These are phyloP conservation scores for Angophora floribunda DNA, from an alignment of 345 rosid genomes.

Conservation along the genomic window DNA sequence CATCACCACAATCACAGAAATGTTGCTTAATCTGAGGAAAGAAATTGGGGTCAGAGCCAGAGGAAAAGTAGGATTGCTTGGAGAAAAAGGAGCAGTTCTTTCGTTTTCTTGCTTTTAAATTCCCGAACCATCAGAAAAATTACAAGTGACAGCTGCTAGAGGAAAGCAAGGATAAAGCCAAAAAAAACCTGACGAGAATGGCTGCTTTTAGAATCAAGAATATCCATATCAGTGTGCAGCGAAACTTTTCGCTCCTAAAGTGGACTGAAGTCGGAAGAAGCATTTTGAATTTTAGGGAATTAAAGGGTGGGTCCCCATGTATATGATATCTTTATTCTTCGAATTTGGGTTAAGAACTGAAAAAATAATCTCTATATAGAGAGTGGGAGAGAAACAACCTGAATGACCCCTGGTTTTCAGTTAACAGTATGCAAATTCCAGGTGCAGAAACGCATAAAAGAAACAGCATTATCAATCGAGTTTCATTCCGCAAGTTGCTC, in stretches of 20 bases:
- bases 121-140: background rate
- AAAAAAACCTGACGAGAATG: background rate
- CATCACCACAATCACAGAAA: background rate
- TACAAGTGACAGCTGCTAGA: background rate
- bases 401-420: background rate
- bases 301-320: background rate
- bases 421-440: background rate
- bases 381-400: background rate
- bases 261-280: background rate
- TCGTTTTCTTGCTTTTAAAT: background rate
- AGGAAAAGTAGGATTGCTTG: background rate
- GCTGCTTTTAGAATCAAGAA: background rate
- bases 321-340: background rate
- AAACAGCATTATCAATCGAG: background rate
- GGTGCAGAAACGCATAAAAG: background rate
- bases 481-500: background rate
- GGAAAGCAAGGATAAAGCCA: background rate
- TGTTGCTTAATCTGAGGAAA: background rate
- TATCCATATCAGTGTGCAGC: background rate
- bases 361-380: background rate
- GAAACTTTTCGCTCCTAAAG: background rate
- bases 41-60: background rate
- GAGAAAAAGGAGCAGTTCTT: background rate
- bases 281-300: background rate
- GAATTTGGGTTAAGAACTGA: background rate